Evolutionary conservation across 2,329 filamentous ascomycete genomes (phyloP), one percentile per base, ranked within the genome.

Genomic region (Pestalotiopsis fici): DNA sequence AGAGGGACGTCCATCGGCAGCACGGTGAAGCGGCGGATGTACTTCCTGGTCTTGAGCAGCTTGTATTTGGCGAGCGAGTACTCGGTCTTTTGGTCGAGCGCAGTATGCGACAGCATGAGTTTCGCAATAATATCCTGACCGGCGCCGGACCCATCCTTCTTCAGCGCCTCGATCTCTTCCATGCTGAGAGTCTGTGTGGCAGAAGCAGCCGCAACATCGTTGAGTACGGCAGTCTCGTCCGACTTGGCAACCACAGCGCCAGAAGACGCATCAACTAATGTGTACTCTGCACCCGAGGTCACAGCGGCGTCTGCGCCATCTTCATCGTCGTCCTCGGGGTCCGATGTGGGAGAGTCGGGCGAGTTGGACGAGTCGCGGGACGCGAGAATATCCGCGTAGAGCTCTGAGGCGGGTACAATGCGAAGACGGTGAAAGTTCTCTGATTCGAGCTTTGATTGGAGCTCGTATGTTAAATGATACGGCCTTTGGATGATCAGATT

Each of bases 11-110:
- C 94, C 72, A 98, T 82, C 0, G 95, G 95, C 64, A 97, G 79
- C 1, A 96, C 88, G 0, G 92, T 93, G 75, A 99, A 98, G 13
- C 94, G 87, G 74, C 92, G 91, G 70, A 98, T 87, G 78, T 97
- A 98, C 80, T 99, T 99, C 77, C 91, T 95, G 71, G 93, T 92
- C 83, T 99, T 99, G 59, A 97, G 86, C 21, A 98, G 83, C 75
- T 96, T 97, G 81, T 99, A 99, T 79, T 99, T 99, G 56, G 95
- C 95, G 67, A 98, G 84, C 2, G 94, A 97, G 76, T 97, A 99
- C 0, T 90, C 87, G 0, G 96, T 98, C 85, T 99, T 99, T 82
- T 98, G 92, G 72, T 97, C 94, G 56, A 99, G 86, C 1, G 91
- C 93, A 21, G 93, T 91, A 79, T 99, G 96, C 56, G 94, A 96